Evolutionary conservation across 305 asterid genomes (phyloP).

Genomic region (Euphrasia arctica): DNA sequence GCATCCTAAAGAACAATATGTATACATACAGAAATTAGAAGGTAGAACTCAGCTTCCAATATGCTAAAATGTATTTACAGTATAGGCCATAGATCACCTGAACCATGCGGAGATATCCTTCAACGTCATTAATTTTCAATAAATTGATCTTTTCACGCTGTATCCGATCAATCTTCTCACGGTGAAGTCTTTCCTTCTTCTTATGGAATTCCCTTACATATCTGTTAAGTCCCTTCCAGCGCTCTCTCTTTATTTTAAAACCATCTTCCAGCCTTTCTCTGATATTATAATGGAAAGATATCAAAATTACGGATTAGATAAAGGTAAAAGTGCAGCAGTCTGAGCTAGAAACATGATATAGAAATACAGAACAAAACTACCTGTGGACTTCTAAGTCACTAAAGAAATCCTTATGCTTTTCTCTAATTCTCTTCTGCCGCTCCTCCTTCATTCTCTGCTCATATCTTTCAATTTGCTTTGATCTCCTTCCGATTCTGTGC

Average conservation of each 20-base stretch:
- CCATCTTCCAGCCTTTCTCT: slow-evolving; percentile 96
- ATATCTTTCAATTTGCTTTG: slow-evolving; percentile 89
- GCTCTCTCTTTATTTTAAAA: slow-evolving; percentile 87
- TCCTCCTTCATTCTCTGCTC: slow-evolving; percentile 99
- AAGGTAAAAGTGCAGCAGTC: no score
- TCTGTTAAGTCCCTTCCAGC: slow-evolving; percentile 88
- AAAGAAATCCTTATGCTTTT: slow-evolving; percentile 96
- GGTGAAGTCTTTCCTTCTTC: slow-evolving; percentile 91
- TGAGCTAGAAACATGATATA: no score
- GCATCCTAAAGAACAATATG: no score
- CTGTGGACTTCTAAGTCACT: slow-evolving; percentile 94
- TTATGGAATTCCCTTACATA: slow-evolving; percentile 92
- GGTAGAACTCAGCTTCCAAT: slow-evolving; percentile 15
- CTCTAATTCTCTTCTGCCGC: slow-evolving; percentile 87
- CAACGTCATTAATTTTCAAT: slow-evolving; percentile 93
- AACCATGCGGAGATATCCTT: slow-evolving; percentile 99
- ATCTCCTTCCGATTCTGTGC: slow-evolving; percentile 93
- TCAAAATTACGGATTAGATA: slow-evolving; percentile 18
- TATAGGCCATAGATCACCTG: slow-evolving; percentile 53
- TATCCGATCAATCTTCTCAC: slow-evolving; percentile 97
- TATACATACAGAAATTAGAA: no score
- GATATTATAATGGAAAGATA: slow-evolving; percentile 28
- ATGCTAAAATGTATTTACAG: slow-evolving; percentile 8
- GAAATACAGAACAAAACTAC: slow-evolving; percentile 42
- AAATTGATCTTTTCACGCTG: slow-evolving; percentile 99